Base-by-base conservation (phyloP, 768 basidiomycete species). In the Tulasnella sp. region DNA sequence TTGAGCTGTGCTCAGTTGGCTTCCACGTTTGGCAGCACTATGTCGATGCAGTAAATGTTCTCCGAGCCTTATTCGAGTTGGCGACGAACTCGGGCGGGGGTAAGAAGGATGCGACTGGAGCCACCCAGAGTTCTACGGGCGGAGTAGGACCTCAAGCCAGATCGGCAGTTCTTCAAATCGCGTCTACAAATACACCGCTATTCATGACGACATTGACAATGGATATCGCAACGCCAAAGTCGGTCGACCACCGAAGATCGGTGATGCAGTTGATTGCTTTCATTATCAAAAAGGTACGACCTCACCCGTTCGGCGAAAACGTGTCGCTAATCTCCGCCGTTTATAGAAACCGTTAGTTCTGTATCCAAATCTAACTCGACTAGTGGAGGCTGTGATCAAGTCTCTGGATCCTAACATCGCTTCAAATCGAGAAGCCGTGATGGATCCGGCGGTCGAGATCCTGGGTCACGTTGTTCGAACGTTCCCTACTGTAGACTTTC, bases 11-110 rank as follows among this genome's bases (percentile, higher is more conserved):
- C 76, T 89, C 91, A 1, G 88, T 91, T 62, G 96, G 96, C 0
- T 98, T 98, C 78, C 86, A 90, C 62, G 88, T 95, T 65, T 98
- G 95, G 95, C 94, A 97, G 77, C 88, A 94, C 75, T 94, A 95
- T 76, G 85, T 95, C 72, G 95, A 98, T 75, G 87, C 94, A 0
- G 90, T 94, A 83, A 89, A 90, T 73, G 88, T 97, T 70, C 82
- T 98, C 19, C 89, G 96, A 5, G 86, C 89, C 1, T 84, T 98
- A 12, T 96, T 95, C 78, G 83, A 82, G 19, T 83, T 97, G 32
- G 90, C 94, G 0, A 94, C 94, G 3, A 87, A 81, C 71, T 32
- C 52, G 8, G 26, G n/a, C n/a, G n/a, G 26, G 5, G 79, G 84
- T 35, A 84, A 86, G 35, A 92, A 92, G 75, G 90, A 92, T n/a